Percentiles rank a stretch among this genome's conserved stretches.
These are phyloP conservation scores for Breynia disticha DNA, from an alignment of 441 rosid genomes.

Conservation along the genomic window DNA sequence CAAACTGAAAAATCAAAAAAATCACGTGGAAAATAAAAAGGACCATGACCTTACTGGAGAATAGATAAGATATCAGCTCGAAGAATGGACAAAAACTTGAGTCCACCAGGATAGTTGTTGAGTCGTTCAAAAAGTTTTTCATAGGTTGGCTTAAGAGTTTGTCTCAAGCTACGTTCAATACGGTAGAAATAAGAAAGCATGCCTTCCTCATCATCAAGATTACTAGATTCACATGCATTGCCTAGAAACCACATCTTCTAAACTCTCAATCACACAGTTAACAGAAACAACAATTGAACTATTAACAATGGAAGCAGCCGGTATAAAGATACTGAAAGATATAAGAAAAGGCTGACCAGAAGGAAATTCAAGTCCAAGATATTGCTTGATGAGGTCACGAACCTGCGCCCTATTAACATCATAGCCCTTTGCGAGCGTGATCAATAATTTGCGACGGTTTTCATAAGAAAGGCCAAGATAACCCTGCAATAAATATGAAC, in stretches of 20 bases:
- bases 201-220: constrained; percentile 40
- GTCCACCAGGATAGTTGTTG: constrained; percentile 78
- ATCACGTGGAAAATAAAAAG: constrained; percentile 2
- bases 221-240: constrained; percentile 27
- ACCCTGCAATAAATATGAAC: constrained; percentile 37
- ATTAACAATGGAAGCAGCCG: not conserved
- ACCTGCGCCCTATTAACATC: constrained; percentile 67
- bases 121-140: constrained; percentile 78
- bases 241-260: constrained; percentile 26
- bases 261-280: constrained; percentile 5
- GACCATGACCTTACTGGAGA: constrained; percentile 51
- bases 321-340: not conserved
- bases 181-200: constrained; percentile 62
- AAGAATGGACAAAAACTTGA: constrained; percentile 64
- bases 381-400: constrained; percentile 67
- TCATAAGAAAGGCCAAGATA: constrained; percentile 53
- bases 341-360: constrained; percentile 26
- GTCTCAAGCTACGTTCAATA: constrained; percentile 71
- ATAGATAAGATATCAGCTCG: constrained; percentile 74
- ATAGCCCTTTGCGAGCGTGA: constrained; percentile 66
- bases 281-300: not conserved
- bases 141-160: constrained; percentile 69
- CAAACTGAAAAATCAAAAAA: constrained; percentile 5
- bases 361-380: constrained; percentile 63
- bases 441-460: constrained; percentile 47